Evolutionary conservation across 148 eudicot species (phyloP), one percentile per base, ranked within the genome.

Genomic region (Talinum fruticosum): DNA sequence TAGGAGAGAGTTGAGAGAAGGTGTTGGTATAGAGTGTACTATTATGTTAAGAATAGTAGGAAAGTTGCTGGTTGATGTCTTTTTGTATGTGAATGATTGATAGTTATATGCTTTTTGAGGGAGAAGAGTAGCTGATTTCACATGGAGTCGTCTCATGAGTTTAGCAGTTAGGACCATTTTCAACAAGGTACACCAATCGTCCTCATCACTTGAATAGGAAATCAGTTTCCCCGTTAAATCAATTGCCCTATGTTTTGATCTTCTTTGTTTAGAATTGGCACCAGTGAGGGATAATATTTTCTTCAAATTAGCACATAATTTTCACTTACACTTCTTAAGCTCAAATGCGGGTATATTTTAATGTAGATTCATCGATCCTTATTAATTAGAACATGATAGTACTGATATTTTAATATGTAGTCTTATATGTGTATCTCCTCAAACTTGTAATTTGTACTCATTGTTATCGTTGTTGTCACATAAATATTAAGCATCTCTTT

Each of bases 121-220:
- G 30, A 61, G 29, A 8, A 68, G 34, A 33, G 80, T n/a, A 66
- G 16, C 74, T 71, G 57, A 51, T 65, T 75, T 87, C 88, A 88
- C 93, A 87, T 90, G 91, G 88, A 86, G 84, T 47, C 71, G 78
- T 82, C 80, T 82, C 78, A 71, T 64, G 74, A 64, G 47, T 79
- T 88, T 87, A 90, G 86, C 88, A 82, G 89, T 84, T 66, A 81
- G 82, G 81, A 73, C 79, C 76, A 79, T 77, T 72, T 79, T 78
- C 79, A 77, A 72, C 44, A 61, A 79, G 79, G 79, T 74, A 75
- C 82, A 80, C 85, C 82, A 47, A 35, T 78, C 77, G 85, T 87
- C 89, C 75, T 87, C 83, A 24, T 86, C 89, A 78, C 86, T 86
- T 80, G 85, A 72, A 71, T 79, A 75, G 83, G 82, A 78, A 74